Conservation (phyloP, 2,329 filamentous ascomycete species). For the Trichoderma harzianum region DNA sequence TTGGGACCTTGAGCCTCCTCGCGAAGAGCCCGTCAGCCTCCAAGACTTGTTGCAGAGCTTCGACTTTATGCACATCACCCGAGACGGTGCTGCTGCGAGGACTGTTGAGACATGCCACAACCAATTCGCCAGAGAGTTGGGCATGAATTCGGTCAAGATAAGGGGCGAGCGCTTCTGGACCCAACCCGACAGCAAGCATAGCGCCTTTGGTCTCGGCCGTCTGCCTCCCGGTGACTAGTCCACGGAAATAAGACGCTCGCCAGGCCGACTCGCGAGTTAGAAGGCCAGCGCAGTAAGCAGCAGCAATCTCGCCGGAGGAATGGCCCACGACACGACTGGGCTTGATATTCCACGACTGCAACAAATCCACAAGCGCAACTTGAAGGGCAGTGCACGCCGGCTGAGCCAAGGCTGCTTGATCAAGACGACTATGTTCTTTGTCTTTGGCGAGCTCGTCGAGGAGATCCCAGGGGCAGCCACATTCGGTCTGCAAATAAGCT, state of each 20-base stretch:
- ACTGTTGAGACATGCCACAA: slow-evolving; percentile 15
- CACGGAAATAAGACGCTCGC: slow-evolving; percentile 7
- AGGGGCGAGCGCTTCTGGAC: background rate
- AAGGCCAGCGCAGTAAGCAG: slow-evolving; percentile 6
- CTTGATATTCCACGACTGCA: background rate
- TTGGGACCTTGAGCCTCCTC: slow-evolving; percentile 8
- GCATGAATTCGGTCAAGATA: slow-evolving; percentile 1
- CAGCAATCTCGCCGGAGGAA: slow-evolving; percentile 16
- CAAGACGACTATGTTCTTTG: background rate
- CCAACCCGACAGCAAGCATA: slow-evolving; percentile 13
- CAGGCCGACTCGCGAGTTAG: background rate
- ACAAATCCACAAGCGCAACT: background rate
- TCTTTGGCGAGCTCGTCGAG: slow-evolving; percentile 4
- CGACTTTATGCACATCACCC: slow-evolving; percentile 2
- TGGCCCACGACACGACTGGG: slow-evolving; percentile 9
- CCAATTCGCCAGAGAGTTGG: background rate
- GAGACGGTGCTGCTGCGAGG: slow-evolving; percentile 5
- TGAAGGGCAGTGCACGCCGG: slow-evolving; percentile 12
- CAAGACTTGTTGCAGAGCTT: background rate
- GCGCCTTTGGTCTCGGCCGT: slow-evolving; percentile 1
- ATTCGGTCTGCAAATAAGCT: background rate
- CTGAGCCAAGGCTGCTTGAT: slow-evolving; percentile 4
- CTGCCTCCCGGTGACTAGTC: slow-evolving; percentile 8
- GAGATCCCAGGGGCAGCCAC: slow-evolving; percentile 1
- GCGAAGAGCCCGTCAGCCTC: slow-evolving; percentile 2